Conservation (phyloP, 1,139 yeast genomes). For the Casaregolazyma lundiana region DNA sequence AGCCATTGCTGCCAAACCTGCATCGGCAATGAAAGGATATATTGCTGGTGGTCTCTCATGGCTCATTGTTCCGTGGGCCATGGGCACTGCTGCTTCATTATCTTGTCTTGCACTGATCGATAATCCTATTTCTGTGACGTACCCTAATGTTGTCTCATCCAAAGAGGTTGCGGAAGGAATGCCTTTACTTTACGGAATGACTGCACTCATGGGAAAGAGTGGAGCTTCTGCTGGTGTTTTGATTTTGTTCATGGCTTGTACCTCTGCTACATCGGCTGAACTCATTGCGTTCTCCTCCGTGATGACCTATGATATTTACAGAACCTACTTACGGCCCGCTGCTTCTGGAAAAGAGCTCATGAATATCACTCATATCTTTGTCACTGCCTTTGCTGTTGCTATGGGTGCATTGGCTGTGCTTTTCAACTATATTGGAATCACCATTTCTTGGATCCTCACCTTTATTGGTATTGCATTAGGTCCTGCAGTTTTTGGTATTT, state of each 20-base stretch:
- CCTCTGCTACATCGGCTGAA: constrained; percentile 60
- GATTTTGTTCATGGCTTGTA: constrained; percentile 74
- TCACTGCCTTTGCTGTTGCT: constrained; percentile 55
- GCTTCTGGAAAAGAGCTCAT: constrained; percentile 72
- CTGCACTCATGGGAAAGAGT: constrained; percentile 73
- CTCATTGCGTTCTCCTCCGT: constrained; percentile 82
- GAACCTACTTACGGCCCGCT: constrained; percentile 64
- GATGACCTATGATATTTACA: constrained; percentile 75
- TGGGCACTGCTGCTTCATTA: constrained; percentile 61
- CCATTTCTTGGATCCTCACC: constrained; percentile 63
- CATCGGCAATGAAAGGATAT: constrained; percentile 78
- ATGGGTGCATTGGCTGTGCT: constrained; percentile 86
- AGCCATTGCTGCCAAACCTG: constrained; percentile 84
- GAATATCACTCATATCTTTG: constrained; percentile 58
- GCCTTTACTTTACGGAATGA: constrained; percentile 79
- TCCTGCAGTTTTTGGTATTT: constrained; percentile 75
- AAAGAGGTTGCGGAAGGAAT: constrained; percentile 72
- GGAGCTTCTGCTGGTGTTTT: constrained; percentile 82
- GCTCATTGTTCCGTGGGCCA: constrained; percentile 75
- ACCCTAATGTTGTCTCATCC: constrained; percentile 55
- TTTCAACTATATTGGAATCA: constrained; percentile 68
- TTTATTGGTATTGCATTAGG: constrained; percentile 83
- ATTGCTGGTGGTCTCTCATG: constrained; percentile 80
- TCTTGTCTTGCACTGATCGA: constrained; percentile 68
- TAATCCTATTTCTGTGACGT: constrained; percentile 68